Evolutionary conservation across 768 basidiomycete species (phyloP), one percentile per base, ranked within the genome.

Genomic region (Daedalea quercina): DNA sequence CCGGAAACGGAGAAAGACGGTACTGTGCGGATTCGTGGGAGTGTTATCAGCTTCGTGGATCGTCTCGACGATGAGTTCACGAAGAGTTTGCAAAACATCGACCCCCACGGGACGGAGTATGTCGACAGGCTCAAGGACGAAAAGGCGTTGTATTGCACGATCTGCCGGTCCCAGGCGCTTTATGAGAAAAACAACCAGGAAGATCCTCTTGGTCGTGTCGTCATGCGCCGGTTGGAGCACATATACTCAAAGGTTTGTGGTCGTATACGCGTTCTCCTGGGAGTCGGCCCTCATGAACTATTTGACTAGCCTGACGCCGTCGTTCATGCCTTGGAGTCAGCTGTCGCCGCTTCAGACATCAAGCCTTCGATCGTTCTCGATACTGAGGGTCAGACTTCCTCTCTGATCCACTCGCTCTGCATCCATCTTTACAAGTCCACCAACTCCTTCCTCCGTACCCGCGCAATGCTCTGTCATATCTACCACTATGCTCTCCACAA

Each of bases 21-120:
- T 11, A 64, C 85, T 43, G 93, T 98, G 53, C 80, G 83, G 54
- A 87, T 99, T 54, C 87, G 95, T 48, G 96, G 96, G 41, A 95
- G 90, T 65, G 82, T 99, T 67, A 95, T 98, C 69, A 91, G 90
- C 65, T 91, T 96, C 60, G 81, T 99, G 44, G 96, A 99, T 68
- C 85, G 94, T 50, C 72, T 99, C 44, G 96, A 98, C 66, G 96
- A 98, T 61, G 96, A 99, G 71, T 99, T 99, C 68, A 97, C 94
- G 42, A 90, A 90, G 65, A 94, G 91, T 62, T 71, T 99, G 31
- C 96, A 98, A 79, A 93, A 97, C 64, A 93, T 96, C 57, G 96
- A 99, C 63, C 95, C 96, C 8, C 96, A 99, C 66, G 94, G 96
- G 1, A 92, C 90, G n/a, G 96, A 99, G 69, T 99, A 99, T 65